Base-by-base conservation (phyloP, 1,284 basidiomycete genomes). In the Boletellus deceptivus region DNA sequence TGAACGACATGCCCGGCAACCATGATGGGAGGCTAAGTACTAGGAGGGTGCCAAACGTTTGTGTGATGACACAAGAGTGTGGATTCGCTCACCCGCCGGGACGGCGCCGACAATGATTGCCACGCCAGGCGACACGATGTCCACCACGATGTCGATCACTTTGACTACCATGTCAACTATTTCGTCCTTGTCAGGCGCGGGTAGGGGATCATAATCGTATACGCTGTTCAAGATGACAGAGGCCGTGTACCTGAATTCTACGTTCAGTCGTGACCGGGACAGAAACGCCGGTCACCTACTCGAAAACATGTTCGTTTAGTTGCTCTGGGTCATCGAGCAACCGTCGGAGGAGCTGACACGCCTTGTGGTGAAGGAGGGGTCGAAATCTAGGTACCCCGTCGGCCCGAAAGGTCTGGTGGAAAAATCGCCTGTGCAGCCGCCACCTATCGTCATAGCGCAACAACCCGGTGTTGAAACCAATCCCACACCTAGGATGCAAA, bases 401-500 rank as follows among this genome's bases (percentile, higher is more conserved):
- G 1, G 18, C 2, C 5, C 48, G 48, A 43, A 59, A 68, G 31
- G 56, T 50, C 41, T 69, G 60, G 18, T 74, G 68, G 38, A 71
- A 68, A 14, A 72, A 50, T 16, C 62, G 61, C 25, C 75, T 57
- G 29, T 70, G 67, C 1, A 57, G 52, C 14, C 71, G 67, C 74
- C 74, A 78, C 36, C 50, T 52, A 3, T 70, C 61, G 3, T 67
- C 66, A 46, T 77, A 75, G 5, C 59, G 60, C 46, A 71, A 56
- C 3, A 74, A 57, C 0, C 50, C 64, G 0, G 60, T 39, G 31
- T 59, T 67, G 48, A 2, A 56, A 52, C 17, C 58, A 45, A 38
- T 56, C 25, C 44, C 44, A 22, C 35, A 46, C 29, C 44, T 46
- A 17, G 7, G 8, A 8, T 3, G 13, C n/a, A 5, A 5, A 46